Evolutionary conservation across 1,284 basidiomycete species (phyloP).

Genomic region (Malassezia restricta): DNA sequence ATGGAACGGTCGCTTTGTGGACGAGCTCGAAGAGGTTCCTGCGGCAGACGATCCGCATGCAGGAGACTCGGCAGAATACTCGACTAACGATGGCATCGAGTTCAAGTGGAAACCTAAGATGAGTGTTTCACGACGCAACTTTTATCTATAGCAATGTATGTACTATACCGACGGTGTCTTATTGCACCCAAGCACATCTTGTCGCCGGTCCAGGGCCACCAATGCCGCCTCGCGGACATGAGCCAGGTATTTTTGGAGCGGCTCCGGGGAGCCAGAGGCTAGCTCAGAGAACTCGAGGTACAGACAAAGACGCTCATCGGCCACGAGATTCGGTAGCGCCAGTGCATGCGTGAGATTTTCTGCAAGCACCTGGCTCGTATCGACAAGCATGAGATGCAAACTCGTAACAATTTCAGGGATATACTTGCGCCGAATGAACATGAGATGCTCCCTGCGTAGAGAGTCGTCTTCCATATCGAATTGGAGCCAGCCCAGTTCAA

Average conservation of each 20-base stretch:
- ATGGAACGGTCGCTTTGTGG: conserved; percentile 55
- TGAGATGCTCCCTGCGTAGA: conserved; percentile 54
- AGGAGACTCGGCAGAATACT: conserved; percentile 14
- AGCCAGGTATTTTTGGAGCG: conserved; percentile 32
- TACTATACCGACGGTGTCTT: background rate
- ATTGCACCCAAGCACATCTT: conserved; percentile 11
- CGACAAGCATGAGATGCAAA: conserved; percentile 62
- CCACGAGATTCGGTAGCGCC: conserved; percentile 68
- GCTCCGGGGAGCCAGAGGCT: conserved; percentile 10
- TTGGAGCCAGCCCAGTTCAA: conserved; percentile 50
- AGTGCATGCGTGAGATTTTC: conserved; percentile 67
- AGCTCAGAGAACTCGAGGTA: conserved; percentile 63
- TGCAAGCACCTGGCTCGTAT: conserved; percentile 57
- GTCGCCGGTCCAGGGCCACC: conserved; percentile 11
- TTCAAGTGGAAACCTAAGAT: conserved; percentile 45
- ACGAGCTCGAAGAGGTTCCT: conserved; percentile 32
- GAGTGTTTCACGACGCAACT: conserved; percentile 31
- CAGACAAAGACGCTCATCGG: conserved; percentile 71
- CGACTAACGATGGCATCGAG: conserved; percentile 29
- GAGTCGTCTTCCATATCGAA: conserved; percentile 20
- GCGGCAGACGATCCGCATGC: background rate
- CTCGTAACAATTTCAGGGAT: conserved; percentile 81
- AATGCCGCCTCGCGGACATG: conserved; percentile 34
- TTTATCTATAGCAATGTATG: conserved; percentile 23
- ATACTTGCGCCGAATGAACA: conserved; percentile 72